A percentile compares a stretch with the other conserved stretches of the same genome.
Evolutionary conservation across 305 asterid genomes (phyloP).

Genomic region (Fraxinus paxiana): DNA sequence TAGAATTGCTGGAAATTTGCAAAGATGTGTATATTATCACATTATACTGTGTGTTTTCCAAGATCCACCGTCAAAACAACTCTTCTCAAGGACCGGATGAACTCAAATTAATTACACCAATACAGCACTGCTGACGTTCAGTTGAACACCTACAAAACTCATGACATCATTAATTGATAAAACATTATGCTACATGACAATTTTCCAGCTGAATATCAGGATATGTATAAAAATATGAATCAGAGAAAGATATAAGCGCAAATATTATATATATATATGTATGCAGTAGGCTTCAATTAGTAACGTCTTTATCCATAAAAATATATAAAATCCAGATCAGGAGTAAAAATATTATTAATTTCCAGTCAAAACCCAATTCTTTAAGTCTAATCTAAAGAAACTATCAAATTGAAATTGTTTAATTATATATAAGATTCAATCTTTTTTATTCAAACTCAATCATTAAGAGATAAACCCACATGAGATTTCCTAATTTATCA

Average conservation of each 20-base stretch:
- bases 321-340: slow-evolving; percentile 34
- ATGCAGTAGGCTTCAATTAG: slow-evolving; percentile 24
- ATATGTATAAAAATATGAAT: not conserved
- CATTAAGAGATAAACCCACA: slow-evolving; percentile 55
- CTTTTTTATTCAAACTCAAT: slow-evolving; percentile 44
- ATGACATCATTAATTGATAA: slow-evolving; percentile 22
- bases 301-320: slow-evolving; percentile 41
- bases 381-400: slow-evolving; percentile 33
- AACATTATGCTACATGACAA: slow-evolving; percentile 24
- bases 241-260: slow-evolving; percentile 12
- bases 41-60: slow-evolving; percentile 3
- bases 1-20: slow-evolving; percentile 22
- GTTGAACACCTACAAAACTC: slow-evolving; percentile 22
- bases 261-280: slow-evolving; percentile 8
- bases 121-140: slow-evolving; percentile 20
- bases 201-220: slow-evolving; percentile 20
- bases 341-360: slow-evolving; percentile 27
- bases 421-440: slow-evolving; percentile 27
- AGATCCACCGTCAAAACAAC: slow-evolving; percentile 21
- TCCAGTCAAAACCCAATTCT: slow-evolving; percentile 49
- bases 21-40: slow-evolving; percentile 18
- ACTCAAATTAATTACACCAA: slow-evolving; percentile 23
- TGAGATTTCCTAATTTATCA: slow-evolving; percentile 41
- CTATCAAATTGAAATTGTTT: slow-evolving; percentile 45
- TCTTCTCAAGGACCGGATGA: slow-evolving; percentile 20